phyloP scores from a whole-genome alignment of 164 flowering plant genomes.

The Stephania yunnanensis region DNA sequence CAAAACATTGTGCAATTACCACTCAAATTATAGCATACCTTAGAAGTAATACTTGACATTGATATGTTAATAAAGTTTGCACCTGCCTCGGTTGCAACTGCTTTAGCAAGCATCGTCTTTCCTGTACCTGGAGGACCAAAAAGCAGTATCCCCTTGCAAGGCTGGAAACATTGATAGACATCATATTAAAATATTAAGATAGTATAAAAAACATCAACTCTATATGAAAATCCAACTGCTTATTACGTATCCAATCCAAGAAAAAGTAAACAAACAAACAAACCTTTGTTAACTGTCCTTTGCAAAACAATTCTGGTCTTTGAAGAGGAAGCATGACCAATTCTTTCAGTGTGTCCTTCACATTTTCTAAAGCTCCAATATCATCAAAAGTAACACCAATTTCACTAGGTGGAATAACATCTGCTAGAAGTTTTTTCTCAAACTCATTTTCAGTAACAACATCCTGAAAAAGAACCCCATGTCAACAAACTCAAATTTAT shows the following conservation, averaged over 20 bases:
- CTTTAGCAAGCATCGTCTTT: slow-evolving; percentile 98
- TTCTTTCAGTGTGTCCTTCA: slow-evolving; percentile 91
- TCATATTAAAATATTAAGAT: neutral
- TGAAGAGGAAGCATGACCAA: slow-evolving; percentile 97
- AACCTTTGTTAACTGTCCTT: slow-evolving; percentile 93
- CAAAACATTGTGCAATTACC: neutral
- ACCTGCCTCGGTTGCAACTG: slow-evolving; percentile 97
- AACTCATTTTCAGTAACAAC: slow-evolving; percentile 94
- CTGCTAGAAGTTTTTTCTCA: slow-evolving; percentile 83
- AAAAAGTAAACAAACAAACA: neutral
- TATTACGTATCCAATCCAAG: neutral
- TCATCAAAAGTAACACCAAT: slow-evolving; percentile 93
- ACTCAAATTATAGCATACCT: slow-evolving; percentile 36
- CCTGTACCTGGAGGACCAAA: slow-evolving; percentile 99
- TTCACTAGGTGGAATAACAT: slow-evolving; percentile 91
- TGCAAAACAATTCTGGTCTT: slow-evolving; percentile 86
- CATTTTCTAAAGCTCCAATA: slow-evolving; percentile 90
- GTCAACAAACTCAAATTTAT: slow-evolving; percentile 1
- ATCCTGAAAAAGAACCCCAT: slow-evolving; percentile 50
- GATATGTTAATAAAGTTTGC: slow-evolving; percentile 95
- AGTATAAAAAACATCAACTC: neutral
- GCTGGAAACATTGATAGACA: slow-evolving; percentile 35
- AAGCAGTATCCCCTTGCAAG: slow-evolving; percentile 90
- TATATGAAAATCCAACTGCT: neutral
- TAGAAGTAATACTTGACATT: slow-evolving; percentile 94